Evolutionary conservation across 2,329 filamentous ascomycete genomes (phyloP).

Genomic region (Aspergillus ibericus): DNA sequence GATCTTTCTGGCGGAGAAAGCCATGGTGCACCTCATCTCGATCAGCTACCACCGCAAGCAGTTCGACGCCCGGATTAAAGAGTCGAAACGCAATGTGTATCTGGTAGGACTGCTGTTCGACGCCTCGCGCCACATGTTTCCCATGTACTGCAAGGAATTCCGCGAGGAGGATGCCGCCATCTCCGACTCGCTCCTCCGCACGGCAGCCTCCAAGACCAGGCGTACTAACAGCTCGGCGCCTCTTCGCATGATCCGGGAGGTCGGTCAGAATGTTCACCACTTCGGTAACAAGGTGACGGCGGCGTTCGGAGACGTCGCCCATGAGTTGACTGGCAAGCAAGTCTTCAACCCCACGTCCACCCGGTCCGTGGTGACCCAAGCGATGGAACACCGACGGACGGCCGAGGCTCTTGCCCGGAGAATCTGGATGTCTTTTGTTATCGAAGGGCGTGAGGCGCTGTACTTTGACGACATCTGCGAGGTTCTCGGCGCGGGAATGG

Average conservation of each 20-base stretch:
- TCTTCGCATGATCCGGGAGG: slow-evolving; percentile 72
- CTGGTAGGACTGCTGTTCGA: slow-evolving; percentile 86
- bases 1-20: slow-evolving; percentile 59
- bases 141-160: slow-evolving; percentile 89
- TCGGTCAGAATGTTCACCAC: slow-evolving; percentile 72
- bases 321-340: slow-evolving; percentile 92
- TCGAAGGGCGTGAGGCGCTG: slow-evolving; percentile 80
- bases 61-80: slow-evolving; percentile 71
- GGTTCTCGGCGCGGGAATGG: slow-evolving; percentile 75
- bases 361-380: slow-evolving; percentile 85
- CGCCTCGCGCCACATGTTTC: slow-evolving; percentile 83
- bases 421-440: slow-evolving; percentile 97
- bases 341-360: slow-evolving; percentile 91
- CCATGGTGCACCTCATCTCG: slow-evolving; percentile 64
- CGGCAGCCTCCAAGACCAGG: slow-evolving; percentile 47
- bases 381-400: slow-evolving; percentile 77
- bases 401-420: slow-evolving; percentile 91
- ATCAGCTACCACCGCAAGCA: slow-evolving; percentile 70
- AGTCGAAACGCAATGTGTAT: slow-evolving; percentile 82
- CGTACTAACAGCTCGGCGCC: slow-evolving; percentile 64
- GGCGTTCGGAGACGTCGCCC: slow-evolving; percentile 87
- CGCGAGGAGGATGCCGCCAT: slow-evolving; percentile 89
- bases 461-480: slow-evolving; percentile 80
- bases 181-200: slow-evolving; percentile 72
- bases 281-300: slow-evolving; percentile 92